Conservation (phyloP, 352 stramenopile genomes). For the Phytophthora kernoviae region DNA sequence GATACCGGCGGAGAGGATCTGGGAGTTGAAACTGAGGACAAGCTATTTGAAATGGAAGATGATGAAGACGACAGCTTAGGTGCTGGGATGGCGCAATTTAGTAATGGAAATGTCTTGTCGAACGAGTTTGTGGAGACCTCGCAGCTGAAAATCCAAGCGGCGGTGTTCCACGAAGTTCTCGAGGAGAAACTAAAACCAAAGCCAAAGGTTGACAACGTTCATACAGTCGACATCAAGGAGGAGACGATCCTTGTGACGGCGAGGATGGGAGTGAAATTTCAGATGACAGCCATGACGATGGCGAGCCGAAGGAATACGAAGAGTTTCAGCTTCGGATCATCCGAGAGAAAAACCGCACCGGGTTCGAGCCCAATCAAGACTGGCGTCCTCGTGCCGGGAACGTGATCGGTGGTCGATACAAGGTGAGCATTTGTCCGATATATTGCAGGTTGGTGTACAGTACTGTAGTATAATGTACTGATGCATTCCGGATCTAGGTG, state of each 20-base stretch:
- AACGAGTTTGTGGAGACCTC: constrained; percentile 22
- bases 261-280: constrained; percentile 37
- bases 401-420: constrained; percentile 69
- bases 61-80: constrained; percentile 25
- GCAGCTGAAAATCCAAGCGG: constrained; percentile 25
- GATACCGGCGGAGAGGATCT: constrained; percentile 13
- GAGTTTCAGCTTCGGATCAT: constrained; percentile 74
- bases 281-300: constrained; percentile 42
- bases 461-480: constrained; percentile 1
- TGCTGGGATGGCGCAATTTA: constrained; percentile 20
- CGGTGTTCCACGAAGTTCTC: constrained; percentile 36
- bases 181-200: constrained; percentile 30
- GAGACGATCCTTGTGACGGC: constrained; percentile 17
- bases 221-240: constrained; percentile 42
- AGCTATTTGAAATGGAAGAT: constrained; percentile 72
- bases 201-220: constrained; percentile 28
- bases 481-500: constrained; percentile 39
- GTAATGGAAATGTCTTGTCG: constrained; percentile 8
- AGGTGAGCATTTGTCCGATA: constrained; percentile 26
- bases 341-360: constrained; percentile 79
- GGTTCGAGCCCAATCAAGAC: constrained; percentile 82
- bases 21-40: constrained; percentile 37
- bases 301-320: constrained; percentile 67
- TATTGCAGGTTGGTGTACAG: background rate
- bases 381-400: constrained; percentile 64